These are phyloP conservation scores for Rehmannia glutinosa DNA, from an alignment of 257 asterid genomes.

Conservation along the genomic window DNA sequence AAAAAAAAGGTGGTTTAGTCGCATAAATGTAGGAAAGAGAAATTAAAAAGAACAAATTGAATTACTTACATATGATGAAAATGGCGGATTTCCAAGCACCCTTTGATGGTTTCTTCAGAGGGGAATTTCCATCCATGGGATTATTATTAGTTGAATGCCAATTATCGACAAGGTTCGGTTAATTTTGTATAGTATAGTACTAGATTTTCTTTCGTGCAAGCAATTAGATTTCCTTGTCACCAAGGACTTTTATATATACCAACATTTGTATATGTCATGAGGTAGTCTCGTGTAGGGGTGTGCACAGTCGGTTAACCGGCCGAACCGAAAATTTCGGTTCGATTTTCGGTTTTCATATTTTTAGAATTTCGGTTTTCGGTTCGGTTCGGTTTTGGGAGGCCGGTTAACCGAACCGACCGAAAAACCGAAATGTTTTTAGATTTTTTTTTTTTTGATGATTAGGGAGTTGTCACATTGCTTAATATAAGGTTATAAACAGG, in stretches of 20 bases:
- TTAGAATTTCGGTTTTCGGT: no score
- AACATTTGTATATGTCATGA: no score
- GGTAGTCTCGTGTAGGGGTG: no score
- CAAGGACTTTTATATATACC: background rate
- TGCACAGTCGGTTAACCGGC: no score
- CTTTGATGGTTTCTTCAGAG: constrained; percentile 9
- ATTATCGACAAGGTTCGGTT: background rate
- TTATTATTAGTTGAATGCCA: background rate
- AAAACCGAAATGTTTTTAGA: no score
- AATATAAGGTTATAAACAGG: no score
- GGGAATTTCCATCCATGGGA: constrained; percentile 18
- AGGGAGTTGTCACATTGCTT: no score
- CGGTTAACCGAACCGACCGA: no score
- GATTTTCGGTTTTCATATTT: no score
- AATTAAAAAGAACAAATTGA: background rate
- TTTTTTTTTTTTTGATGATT: no score
- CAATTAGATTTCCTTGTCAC: background rate
- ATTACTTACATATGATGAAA: constrained; percentile 39
- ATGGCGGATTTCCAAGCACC: constrained; percentile 52
- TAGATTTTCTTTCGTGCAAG: background rate
- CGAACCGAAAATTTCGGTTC: no score
- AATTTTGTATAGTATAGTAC: background rate
- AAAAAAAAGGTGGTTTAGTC: background rate
- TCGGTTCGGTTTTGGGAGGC: no score
- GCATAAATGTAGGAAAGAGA: background rate